Evolutionary conservation across 2,329 filamentous ascomycete genomes (phyloP).

Genomic region (Beauveria sp.): DNA sequence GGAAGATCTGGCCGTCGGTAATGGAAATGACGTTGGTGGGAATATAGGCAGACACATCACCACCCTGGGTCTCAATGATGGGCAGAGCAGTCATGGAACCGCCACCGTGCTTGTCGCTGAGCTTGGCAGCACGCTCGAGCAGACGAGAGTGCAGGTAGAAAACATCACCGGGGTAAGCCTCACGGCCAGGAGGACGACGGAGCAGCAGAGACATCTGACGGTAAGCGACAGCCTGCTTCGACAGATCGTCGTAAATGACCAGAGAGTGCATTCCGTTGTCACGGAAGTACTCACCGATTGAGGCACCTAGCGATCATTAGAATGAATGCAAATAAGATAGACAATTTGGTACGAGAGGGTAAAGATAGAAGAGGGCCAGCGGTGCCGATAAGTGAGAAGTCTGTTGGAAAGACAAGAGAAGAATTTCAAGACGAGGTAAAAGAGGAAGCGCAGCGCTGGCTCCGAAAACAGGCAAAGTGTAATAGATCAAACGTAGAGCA

Average conservation of each 20-base stretch:
- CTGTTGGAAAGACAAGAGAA: no score
- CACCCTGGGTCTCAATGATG: constrained; percentile 98
- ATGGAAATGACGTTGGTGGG: constrained; percentile 99
- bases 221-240: constrained; percentile 96
- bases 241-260: constrained; percentile 89
- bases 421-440: no score
- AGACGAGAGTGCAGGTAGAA: constrained; percentile 99
- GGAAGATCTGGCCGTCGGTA: constrained; percentile 99
- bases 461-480: neutral
- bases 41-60: constrained; percentile 99
- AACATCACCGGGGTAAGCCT: constrained; percentile 98
- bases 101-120: constrained; percentile 90
- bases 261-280: constrained; percentile 84
- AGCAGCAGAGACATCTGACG: constrained; percentile 98
- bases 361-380: neutral
- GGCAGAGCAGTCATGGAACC: constrained; percentile 96
- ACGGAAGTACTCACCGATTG: constrained; percentile 64
- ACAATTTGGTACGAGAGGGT: neutral
- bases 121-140: constrained; percentile 98
- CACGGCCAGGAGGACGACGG: constrained; percentile 95
- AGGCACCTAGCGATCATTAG: neutral
- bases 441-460: neutral
- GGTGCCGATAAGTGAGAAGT: no score
- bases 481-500: no score
- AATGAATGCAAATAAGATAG: constrained; percentile 18